Conservation (phyloP, 768 basidiomycete species). For the Leccinum rimulosum region DNA sequence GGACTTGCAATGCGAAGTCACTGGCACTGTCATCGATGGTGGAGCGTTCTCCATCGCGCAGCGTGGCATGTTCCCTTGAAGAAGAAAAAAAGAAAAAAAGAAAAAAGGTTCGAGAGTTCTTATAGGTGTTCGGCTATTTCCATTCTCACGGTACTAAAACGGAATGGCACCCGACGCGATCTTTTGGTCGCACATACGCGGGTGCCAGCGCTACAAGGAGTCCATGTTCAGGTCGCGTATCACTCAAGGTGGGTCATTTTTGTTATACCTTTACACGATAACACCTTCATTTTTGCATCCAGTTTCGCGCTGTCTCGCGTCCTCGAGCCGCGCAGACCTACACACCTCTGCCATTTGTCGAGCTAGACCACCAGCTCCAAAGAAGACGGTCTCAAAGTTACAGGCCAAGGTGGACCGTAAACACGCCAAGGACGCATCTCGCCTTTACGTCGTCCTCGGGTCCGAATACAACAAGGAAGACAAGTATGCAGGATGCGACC, state of each 20-base stretch:
- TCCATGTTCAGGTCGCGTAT: conserved; percentile 30
- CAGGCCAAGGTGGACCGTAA: conserved; percentile 43
- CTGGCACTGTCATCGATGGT: conserved; percentile 68
- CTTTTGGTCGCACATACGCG: background rate
- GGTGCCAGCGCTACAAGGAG: background rate
- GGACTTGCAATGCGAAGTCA: conserved; percentile 48
- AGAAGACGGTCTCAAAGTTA: conserved; percentile 44
- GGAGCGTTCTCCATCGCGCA: conserved; percentile 50
- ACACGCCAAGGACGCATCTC: conserved; percentile 37
- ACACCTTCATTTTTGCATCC: background rate
- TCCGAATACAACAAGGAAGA: conserved; percentile 59
- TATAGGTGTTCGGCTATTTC: conserved; percentile 15
- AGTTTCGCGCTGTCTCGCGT: conserved; percentile 42
- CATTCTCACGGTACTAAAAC: conserved; percentile 39
- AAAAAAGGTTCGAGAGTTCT: conserved; percentile 8
- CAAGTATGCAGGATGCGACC: conserved; percentile 67
- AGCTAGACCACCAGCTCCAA: conserved; percentile 36
- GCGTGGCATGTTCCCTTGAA: conserved; percentile 60
- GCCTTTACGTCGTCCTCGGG: conserved; percentile 74
- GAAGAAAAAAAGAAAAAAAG: conserved; percentile 9
- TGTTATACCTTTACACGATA: background rate
- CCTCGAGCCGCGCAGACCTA: conserved; percentile 40
- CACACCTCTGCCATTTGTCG: conserved; percentile 48
- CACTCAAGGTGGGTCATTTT: conserved; percentile 17
- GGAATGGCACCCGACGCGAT: background rate